phyloP scores from a whole-genome alignment of 768 basidiomycete species.

The Kwoniella sp. region DNA sequence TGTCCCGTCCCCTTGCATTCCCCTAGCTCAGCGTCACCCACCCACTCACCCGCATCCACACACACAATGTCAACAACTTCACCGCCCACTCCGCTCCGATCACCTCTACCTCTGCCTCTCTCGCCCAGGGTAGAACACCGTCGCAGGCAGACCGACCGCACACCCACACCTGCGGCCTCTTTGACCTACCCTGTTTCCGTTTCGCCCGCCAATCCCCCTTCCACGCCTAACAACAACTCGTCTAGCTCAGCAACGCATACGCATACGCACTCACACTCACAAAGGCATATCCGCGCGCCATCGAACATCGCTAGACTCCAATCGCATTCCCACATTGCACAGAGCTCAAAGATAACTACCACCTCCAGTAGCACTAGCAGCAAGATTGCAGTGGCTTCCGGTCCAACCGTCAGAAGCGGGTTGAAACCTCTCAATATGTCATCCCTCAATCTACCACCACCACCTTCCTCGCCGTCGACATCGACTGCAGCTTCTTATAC shows the following conservation, averaged over 20 bases:
- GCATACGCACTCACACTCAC: not conserved
- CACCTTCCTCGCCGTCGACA: slow-evolving; percentile 6
- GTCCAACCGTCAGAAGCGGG: slow-evolving; percentile 2
- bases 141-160: not conserved
- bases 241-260: too few species aligned
- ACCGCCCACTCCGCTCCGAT: slow-evolving; percentile 1
- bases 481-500: not conserved
- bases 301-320: slow-evolving; percentile 1
- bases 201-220: too few species aligned
- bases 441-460: not conserved
- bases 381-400: not conserved
- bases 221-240: too few species aligned
- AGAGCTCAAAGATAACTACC: too few species aligned
- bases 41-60: not conserved
- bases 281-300: slow-evolving; percentile 3
- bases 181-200: too few species aligned
- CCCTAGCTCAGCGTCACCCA: too few species aligned
- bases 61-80: not conserved
- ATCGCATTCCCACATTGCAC: not conserved
- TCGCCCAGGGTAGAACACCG: not conserved
- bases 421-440: slow-evolving; percentile 17
- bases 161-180: too few species aligned
- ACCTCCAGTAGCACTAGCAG: too few species aligned
- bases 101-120: not conserved
- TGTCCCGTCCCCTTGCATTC: too few species aligned